Evolutionary conservation across 2,329 filamentous ascomycete species (phyloP).

Genomic region (Epichloe baconii): DNA sequence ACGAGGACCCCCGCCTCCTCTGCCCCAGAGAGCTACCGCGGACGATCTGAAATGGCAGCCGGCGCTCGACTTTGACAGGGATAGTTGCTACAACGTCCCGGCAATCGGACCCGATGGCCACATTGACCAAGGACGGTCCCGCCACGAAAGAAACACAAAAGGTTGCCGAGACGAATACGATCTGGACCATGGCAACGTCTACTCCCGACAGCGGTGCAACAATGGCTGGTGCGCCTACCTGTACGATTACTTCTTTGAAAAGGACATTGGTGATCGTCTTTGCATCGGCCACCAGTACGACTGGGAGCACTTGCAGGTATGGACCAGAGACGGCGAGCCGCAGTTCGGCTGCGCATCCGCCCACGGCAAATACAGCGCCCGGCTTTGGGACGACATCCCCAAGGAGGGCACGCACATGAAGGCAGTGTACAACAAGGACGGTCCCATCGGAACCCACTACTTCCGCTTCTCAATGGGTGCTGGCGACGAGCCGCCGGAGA

Average conservation of each 20-base stretch:
- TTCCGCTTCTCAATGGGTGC: conserved; percentile 16
- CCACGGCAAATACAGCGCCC: conserved; percentile 19
- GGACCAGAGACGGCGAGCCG: conserved; percentile 15
- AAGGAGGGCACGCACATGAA: conserved; percentile 20
- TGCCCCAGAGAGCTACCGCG: conserved; percentile 10
- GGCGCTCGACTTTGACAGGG: conserved; percentile 19
- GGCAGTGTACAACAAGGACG: conserved; percentile 25
- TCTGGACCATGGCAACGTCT: conserved; percentile 27
- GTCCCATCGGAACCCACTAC: conserved; percentile 17
- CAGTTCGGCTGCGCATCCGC: conserved; percentile 18
- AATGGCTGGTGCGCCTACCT: conserved; percentile 30
- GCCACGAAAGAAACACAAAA: conserved; percentile 14
- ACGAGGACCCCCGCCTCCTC: conserved; percentile 9
- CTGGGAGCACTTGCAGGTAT: conserved; percentile 24
- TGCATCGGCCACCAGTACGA: conserved; percentile 25
- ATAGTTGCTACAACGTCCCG: conserved; percentile 27
- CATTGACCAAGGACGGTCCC: conserved; percentile 18
- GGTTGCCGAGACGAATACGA: conserved; percentile 21
- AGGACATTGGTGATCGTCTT: conserved; percentile 21
- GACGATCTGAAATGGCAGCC: conserved; percentile 15
- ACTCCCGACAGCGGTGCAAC: conserved; percentile 29
- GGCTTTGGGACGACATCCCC: conserved; percentile 11
- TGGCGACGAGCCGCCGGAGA: conserved; percentile 16
- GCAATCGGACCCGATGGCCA: conserved; percentile 23
- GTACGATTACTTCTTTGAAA: conserved; percentile 35